Evolutionary conservation across 202 grass and related monocot genomes (phyloP).

Genomic region (Alloteropsis angusta): DNA sequence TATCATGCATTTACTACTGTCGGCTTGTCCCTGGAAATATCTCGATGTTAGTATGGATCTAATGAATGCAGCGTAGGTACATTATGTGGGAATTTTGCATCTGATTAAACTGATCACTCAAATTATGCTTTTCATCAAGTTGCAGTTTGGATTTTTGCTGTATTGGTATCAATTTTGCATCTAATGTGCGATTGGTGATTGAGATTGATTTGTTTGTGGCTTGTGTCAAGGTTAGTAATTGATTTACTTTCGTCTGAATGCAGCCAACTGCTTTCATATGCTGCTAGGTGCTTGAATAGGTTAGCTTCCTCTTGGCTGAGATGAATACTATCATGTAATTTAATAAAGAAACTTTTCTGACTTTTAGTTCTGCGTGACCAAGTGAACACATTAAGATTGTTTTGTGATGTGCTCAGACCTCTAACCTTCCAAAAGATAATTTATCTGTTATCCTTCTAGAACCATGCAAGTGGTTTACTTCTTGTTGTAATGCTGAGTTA

Average conservation of each 20-base stretch:
- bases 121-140: not conserved
- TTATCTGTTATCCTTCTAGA: not conserved
- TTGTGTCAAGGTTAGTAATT: too few relatives aligned
- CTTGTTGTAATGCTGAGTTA: not conserved
- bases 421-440: not conserved
- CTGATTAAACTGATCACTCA: not conserved
- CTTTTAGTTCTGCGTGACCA: too few relatives aligned
- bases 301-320: not conserved
- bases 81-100: not conserved
- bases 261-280: not conserved
- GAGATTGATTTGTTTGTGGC: not conserved
- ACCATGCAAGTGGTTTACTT: not conserved
- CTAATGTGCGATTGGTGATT: not conserved
- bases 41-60: slow-evolving; percentile 14
- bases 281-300: not conserved
- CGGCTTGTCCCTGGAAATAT: not conserved
- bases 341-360: not conserved
- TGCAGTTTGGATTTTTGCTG: not conserved
- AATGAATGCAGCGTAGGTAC: not conserved
- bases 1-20: not conserved
- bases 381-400: not conserved
- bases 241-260: not conserved
- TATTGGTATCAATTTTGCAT: not conserved
- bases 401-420: not conserved
- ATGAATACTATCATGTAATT: not conserved